Conservation (phyloP, 2,329 filamentous ascomycete genomes). For the Hirsutella minnesotensis region DNA sequence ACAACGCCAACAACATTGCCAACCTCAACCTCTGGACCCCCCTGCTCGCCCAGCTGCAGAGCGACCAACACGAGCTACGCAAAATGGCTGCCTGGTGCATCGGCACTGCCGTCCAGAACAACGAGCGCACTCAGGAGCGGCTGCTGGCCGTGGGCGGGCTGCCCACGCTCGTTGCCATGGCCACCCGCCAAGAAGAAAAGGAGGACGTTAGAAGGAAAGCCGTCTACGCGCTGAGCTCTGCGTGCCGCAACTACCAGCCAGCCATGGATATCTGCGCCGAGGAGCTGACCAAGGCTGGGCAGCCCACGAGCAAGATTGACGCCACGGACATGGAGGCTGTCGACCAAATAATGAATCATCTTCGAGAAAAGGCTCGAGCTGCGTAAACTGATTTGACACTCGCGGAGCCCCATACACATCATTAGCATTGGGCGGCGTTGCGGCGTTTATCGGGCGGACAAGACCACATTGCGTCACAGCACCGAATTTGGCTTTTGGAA, state of each 20-base stretch:
- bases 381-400: background rate
- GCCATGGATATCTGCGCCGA: constrained; percentile 58
- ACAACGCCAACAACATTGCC: constrained; percentile 93
- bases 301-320: constrained; percentile 52
- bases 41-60: constrained; percentile 56
- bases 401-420: background rate
- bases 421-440: constrained; percentile 26
- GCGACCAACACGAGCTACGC: constrained; percentile 60
- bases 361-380: constrained; percentile 42
- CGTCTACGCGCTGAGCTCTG: constrained; percentile 76
- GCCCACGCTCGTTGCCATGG: constrained; percentile 54
- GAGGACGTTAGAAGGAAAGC: constrained; percentile 70
- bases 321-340: constrained; percentile 80
- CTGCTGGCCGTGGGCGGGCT: constrained; percentile 53
- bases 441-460: constrained; percentile 1
- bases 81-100: constrained; percentile 89
- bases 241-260: constrained; percentile 80
- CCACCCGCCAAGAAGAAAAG: constrained; percentile 45
- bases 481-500: too few species aligned
- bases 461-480: too few species aligned
- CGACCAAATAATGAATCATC: constrained; percentile 57
- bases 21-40: constrained; percentile 71
- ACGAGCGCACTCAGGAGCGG: constrained; percentile 70
- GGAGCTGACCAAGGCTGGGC: constrained; percentile 45
- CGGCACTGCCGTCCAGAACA: constrained; percentile 94